Base-by-base conservation (phyloP, 2,329 filamentous ascomycete genomes). In the Alternaria longipes region DNA sequence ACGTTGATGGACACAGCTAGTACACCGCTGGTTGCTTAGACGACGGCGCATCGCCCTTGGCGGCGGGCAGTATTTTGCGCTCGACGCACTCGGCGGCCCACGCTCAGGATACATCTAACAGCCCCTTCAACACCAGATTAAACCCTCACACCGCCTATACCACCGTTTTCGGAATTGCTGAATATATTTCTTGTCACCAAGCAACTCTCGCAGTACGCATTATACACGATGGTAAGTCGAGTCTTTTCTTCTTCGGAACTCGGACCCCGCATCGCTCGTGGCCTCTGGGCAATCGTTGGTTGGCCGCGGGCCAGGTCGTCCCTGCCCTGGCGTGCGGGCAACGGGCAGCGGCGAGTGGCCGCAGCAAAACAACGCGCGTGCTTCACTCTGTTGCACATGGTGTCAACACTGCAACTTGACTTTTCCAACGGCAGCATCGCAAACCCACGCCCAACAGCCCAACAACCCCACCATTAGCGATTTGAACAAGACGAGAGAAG, bases 61-160 rank as follows among this genome's bases (percentile, higher is more conserved):
- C 65, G 62, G 68, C 70, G 60, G 57, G 42, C 60, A 68, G 62
- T 57, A 60, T 60, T 55, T 34, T 54, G 66, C 72, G 71, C 72
- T 70, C 65, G 69, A 69, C 63, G 64, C 70, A 70, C 66, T 54
- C 26, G 51, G 60, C 65, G 72, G 68, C 59, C 66, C 63, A 46
- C 36, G 68, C 68, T 67, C 59, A 60, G 54, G 54, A 56, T 57
- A 60, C 56, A 67, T 65, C 62, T 67, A 70, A 72, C 68, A 71
- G 47, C 57, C 63, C 63, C 56, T 55, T 62, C 62, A 56, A 61
- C 64, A 61, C 55, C 61, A 57, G 53, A 66, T 52, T 59, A 32
- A 58, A 54, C 47, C 42, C 62, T 56, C 58, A 47, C 59, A 56
- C 53, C 58, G 53, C 55, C 56, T 57, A 60, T 52, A 56, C 42